phyloP scores from a whole-genome alignment of 495 filamentous ascomycete species.

The Oidiodendron maius region DNA sequence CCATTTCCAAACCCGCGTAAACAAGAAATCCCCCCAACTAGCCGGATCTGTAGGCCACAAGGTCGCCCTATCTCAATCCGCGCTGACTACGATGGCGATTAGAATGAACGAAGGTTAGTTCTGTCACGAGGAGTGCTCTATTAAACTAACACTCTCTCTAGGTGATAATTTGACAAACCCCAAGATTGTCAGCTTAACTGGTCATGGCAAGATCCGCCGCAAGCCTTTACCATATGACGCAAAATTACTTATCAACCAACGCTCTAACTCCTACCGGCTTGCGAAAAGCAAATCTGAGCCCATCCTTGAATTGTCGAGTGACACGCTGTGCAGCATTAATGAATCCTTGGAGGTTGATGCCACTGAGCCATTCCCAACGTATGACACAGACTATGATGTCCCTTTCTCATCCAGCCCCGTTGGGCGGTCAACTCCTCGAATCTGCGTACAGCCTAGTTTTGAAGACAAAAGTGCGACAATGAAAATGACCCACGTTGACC shows the following conservation, averaged over 20 bases:
- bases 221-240: constrained; percentile 22
- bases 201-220: constrained; percentile 18
- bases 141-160: background rate
- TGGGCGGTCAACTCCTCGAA: constrained; percentile 27
- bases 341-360: background rate
- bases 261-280: background rate
- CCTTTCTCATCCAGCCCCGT: constrained; percentile 28
- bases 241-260: constrained; percentile 13
- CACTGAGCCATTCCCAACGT: background rate
- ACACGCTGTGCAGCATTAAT: background rate
- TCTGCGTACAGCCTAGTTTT: constrained; percentile 20
- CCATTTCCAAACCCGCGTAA: background rate
- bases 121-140: background rate
- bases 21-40: background rate
- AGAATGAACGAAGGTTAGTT: constrained; percentile 21
- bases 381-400: constrained; percentile 10
- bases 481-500: constrained; percentile 7
- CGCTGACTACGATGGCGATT: constrained; percentile 15
- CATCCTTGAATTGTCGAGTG: constrained; percentile 2
- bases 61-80: no score
- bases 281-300: constrained; percentile 7
- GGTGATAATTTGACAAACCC: constrained; percentile 20
- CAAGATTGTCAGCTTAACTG: constrained; percentile 20
- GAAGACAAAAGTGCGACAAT: constrained; percentile 7
- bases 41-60: no score